A percentile compares a stretch with the other conserved stretches of the same genome.
Evolutionary conservation across 1,139 yeast species (phyloP).

Genomic region (Torulaspora globosa): DNA sequence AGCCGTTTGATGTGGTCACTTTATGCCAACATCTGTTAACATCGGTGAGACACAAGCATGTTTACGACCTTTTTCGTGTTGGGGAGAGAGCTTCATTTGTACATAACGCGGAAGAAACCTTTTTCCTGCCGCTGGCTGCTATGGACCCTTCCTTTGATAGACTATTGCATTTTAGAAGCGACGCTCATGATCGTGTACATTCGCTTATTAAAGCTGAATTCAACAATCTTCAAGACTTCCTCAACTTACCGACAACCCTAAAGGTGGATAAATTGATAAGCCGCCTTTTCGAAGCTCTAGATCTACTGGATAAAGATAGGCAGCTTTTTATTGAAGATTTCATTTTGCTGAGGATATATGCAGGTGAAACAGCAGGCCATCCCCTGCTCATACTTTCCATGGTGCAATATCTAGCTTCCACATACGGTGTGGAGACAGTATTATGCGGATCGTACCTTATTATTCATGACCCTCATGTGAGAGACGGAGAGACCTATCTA

Average conservation of each 20-base stretch:
- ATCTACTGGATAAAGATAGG: slow-evolving; percentile 2
- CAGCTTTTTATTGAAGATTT: slow-evolving; percentile 24
- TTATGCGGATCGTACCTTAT: slow-evolving; percentile 25
- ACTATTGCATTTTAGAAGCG: slow-evolving; percentile 19
- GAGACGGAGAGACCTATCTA: slow-evolving; percentile 22
- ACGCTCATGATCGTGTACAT: slow-evolving; percentile 18
- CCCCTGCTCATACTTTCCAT: slow-evolving; percentile 26
- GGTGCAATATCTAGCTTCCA: slow-evolving; percentile 24
- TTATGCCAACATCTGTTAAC: slow-evolving; percentile 17
- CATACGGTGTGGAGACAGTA: slow-evolving; percentile 19
- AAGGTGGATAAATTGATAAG: slow-evolving; percentile 20
- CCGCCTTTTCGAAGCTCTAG: slow-evolving; percentile 7
- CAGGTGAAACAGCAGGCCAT: slow-evolving; percentile 29
- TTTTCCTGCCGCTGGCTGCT: slow-evolving; percentile 24
- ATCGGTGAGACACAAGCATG: slow-evolving; percentile 21
- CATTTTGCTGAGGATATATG: slow-evolving; percentile 29
- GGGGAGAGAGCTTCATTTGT: slow-evolving; percentile 6
- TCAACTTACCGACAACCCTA: slow-evolving; percentile 20
- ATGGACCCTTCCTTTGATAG: slow-evolving; percentile 29
- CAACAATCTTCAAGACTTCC: slow-evolving; percentile 14
- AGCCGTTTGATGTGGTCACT: slow-evolving; percentile 11
- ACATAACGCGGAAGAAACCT: slow-evolving; percentile 19
- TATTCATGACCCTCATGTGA: slow-evolving; percentile 19
- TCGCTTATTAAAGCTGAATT: slow-evolving; percentile 13
- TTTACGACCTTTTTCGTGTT: slow-evolving; percentile 16